phyloP scores from a whole-genome alignment of 2,329 filamentous ascomycete species.

The Colletotrichum acutatum region DNA sequence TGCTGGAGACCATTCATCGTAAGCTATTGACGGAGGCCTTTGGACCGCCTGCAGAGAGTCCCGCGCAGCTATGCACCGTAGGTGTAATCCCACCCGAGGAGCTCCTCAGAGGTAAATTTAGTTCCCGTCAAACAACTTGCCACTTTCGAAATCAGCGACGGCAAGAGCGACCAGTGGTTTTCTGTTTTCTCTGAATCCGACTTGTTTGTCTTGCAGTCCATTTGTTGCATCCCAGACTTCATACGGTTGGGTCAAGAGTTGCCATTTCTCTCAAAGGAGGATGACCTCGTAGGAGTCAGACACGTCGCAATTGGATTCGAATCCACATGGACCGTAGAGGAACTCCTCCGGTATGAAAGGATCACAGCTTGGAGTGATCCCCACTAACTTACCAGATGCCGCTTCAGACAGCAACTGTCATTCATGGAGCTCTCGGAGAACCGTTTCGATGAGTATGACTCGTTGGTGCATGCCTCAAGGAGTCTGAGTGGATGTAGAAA shows the following conservation, averaged over 20 bases:
- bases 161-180: neutral
- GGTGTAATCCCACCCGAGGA: neutral
- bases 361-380: neutral
- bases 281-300: neutral
- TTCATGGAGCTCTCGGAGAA: neutral
- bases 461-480: no score
- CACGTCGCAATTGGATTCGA: neutral
- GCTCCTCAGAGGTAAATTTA: no score
- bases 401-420: neutral
- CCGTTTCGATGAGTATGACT: neutral
- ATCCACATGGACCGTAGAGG: neutral
- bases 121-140: neutral
- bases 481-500: neutral
- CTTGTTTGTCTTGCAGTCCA: neutral
- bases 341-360: neutral
- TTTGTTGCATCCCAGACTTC: fast-evolving
- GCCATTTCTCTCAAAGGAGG: neutral
- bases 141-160: neutral
- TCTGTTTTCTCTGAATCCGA: neutral
- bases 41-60: constrained; percentile 17
- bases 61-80: neutral
- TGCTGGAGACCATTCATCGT: neutral
- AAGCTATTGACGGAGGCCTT: neutral
- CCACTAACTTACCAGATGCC: neutral
- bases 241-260: fast-evolving